phyloP scores from a whole-genome alignment of 306 rosid genomes.

The Quercus mongolica region DNA sequence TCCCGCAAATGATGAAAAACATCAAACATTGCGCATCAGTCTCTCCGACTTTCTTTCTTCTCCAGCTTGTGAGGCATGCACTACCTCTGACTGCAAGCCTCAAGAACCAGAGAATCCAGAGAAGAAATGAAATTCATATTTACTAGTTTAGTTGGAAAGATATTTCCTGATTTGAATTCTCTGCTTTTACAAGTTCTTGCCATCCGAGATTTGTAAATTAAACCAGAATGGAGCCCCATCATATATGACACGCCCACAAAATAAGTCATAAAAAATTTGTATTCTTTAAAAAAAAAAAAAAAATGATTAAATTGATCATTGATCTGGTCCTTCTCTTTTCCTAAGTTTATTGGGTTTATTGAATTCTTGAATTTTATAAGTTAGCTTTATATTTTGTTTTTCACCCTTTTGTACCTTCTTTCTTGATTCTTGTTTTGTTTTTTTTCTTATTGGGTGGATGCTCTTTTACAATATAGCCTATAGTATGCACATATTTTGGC shows the following conservation, averaged over 20 bases:
- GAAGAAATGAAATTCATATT: conserved; percentile 37
- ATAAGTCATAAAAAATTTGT: background rate
- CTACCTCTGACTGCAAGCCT: conserved; percentile 25
- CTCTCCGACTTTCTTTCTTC: conserved; percentile 38
- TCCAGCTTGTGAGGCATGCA: conserved; percentile 41
- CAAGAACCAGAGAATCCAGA: conserved; percentile 32
- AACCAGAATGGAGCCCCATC: background rate
- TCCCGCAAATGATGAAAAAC: conserved; percentile 73
- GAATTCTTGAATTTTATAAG: too few relatives aligned
- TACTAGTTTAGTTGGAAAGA: conserved; percentile 12
- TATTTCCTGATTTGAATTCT: background rate
- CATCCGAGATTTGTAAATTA: background rate
- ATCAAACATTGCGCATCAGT: conserved; percentile 61
- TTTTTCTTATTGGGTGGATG: too few relatives aligned
- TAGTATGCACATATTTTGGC: too few relatives aligned
- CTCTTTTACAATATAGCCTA: too few relatives aligned
- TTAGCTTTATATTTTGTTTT: too few relatives aligned
- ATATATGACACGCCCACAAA: background rate
- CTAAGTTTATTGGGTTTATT: too few relatives aligned
- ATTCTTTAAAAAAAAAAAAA: background rate
- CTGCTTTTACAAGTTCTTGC: background rate
- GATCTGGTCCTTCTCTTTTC: background rate
- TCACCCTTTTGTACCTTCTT: too few relatives aligned
- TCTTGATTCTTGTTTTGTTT: too few relatives aligned
- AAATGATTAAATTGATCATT: too few relatives aligned